Evolutionary conservation across 2,329 filamentous ascomycete species (phyloP), one percentile per base, ranked within the genome.

Genomic region (Nemania serpens): DNA sequence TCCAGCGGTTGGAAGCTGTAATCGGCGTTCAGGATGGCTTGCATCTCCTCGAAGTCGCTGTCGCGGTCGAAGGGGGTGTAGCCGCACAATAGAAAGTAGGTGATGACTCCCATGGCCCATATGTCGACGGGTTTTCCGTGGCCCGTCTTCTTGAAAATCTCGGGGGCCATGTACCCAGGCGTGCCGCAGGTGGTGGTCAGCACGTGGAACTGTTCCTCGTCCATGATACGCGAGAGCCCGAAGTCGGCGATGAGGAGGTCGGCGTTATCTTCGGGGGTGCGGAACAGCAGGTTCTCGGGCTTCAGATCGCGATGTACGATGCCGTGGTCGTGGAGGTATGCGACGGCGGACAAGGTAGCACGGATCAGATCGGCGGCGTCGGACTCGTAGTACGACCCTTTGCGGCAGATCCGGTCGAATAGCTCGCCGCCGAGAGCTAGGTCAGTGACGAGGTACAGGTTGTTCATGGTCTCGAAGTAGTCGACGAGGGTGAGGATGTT

Each of bases 381-480:
- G 46, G 91, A 93, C 79, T 99, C 95, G 80, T 96, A 98, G 82
- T 99, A 99, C 62, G 91, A 96, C 67, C 95, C 95, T 80, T 99
- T 99, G 66, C 95, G 90, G 78, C 95, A 99, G 77, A 99, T 99
- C 70, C 95, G 91, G 76, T 99, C 95, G 75, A 99, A 99, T 15
- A 99, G 87, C 77, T 99, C 95, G 69, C 95, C 95, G 66, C 95
- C 95, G 17, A 98, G 88, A 17, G 95, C 95, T 34, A 99, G 89
- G 73, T 99, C 95, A 45, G 95, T 98, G 53, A 99, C 95, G 39
- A 99, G 88, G 76, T 99, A 99, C 67, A 99, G 85, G 78, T 99
- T 99, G 80, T 99, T 98, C 91, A 97, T 96, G 6, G 95, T 99
- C 81, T 99, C 95, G 74, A 99, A 99, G 78, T 98, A 99, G 80